phyloP scores from a whole-genome alignment of 345 rosid species.

The Iberis pinnata region DNA sequence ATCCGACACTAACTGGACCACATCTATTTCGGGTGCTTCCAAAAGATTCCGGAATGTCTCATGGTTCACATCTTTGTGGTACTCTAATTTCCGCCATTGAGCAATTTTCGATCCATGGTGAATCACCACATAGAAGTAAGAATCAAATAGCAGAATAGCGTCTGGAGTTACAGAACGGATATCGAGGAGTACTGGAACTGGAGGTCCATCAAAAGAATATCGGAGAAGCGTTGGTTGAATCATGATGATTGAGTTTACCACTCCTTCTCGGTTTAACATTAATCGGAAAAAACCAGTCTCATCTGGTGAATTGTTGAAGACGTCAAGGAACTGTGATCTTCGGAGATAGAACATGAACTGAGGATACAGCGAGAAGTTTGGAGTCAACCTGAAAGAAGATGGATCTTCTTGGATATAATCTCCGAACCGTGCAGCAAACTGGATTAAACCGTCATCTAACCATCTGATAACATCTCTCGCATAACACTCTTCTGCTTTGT shows the following conservation, averaged over 20 bases:
- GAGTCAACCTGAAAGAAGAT: conserved; percentile 76
- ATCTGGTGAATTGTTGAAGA: conserved; percentile 79
- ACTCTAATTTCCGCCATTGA: conserved; percentile 84
- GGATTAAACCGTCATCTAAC: conserved; percentile 77
- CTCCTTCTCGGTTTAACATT: conserved; percentile 91
- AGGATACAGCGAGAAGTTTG: conserved; percentile 87
- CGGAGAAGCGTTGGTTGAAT: conserved; percentile 88
- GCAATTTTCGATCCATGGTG: conserved; percentile 86
- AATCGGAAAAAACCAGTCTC: conserved; percentile 82
- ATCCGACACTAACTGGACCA: conserved; percentile 53
- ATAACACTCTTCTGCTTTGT: conserved; percentile 56
- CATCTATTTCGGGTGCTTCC: conserved; percentile 83
- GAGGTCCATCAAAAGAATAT: conserved; percentile 91
- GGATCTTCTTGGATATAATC: conserved; percentile 88
- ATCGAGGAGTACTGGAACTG: conserved; percentile 89
- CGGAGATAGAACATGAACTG: conserved; percentile 94
- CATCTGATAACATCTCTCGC: conserved; percentile 85
- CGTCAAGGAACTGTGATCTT: conserved; percentile 95
- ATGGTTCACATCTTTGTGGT: conserved; percentile 70
- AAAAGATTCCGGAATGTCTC: conserved; percentile 77
- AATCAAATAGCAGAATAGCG: conserved; percentile 81
- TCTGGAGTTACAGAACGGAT: conserved; percentile 66
- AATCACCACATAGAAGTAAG: conserved; percentile 80
- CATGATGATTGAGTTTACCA: conserved; percentile 80
- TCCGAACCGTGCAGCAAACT: conserved; percentile 75